Conservation (phyloP, 495 filamentous ascomycete species). For the Sabuloglossum arenarium region DNA sequence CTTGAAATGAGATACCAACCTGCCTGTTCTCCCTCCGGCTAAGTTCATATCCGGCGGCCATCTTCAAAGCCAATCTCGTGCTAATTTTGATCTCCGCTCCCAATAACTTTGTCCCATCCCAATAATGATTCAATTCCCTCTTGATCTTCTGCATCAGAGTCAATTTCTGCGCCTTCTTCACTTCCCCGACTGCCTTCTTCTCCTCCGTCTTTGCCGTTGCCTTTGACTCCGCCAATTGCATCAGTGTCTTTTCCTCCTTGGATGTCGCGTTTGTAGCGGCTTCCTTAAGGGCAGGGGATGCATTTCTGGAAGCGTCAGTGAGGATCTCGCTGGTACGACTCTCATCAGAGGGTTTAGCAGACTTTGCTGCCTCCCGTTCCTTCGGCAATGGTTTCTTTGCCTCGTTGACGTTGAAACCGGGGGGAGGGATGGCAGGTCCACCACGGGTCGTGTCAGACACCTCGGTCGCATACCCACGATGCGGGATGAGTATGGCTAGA, state of each 20-base stretch:
- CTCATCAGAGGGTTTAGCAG: not conserved
- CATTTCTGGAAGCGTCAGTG: not conserved
- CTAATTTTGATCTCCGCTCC: slow-evolving; percentile 87
- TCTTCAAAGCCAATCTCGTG: slow-evolving; percentile 75
- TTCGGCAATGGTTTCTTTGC: slow-evolving; percentile 68
- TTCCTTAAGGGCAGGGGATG: slow-evolving; percentile 13
- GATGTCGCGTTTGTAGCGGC: not conserved
- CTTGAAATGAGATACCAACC: slow-evolving; percentile 21
- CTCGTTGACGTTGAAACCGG: slow-evolving; percentile 78
- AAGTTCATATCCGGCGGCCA: slow-evolving; percentile 94
- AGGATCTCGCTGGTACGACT: not conserved
- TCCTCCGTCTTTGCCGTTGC: slow-evolving; percentile 22
- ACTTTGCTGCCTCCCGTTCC: slow-evolving; percentile 21
- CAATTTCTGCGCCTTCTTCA: slow-evolving; percentile 68
- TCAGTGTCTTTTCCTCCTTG: slow-evolving; percentile 9
- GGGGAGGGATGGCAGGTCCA: slow-evolving; percentile 47
- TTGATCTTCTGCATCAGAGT: slow-evolving; percentile 83
- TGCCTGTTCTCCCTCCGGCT: slow-evolving; percentile 83
- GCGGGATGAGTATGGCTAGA: slow-evolving; percentile 43
- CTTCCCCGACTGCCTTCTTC: slow-evolving; percentile 30
- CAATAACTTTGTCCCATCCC: slow-evolving; percentile 97
- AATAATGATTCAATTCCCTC: slow-evolving; percentile 82
- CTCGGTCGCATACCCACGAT: slow-evolving; percentile 49
- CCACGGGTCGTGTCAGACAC: slow-evolving; percentile 30
- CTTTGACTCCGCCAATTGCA: slow-evolving; percentile 26